phyloP scores from a whole-genome alignment of 1,139 yeast species.

The Komagataea norvegica region DNA sequence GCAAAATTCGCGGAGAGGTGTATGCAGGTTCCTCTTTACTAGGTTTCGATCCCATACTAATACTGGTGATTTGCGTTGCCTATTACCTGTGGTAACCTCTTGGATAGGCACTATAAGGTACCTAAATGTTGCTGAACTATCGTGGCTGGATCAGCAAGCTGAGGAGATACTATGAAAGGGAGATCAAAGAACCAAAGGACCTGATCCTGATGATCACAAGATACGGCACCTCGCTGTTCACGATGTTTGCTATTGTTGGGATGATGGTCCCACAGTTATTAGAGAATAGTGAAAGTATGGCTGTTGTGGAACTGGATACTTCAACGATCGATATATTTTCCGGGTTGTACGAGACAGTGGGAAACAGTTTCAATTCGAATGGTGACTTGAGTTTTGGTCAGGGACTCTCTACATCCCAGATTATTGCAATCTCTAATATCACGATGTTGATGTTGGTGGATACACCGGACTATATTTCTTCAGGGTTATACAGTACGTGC shows the following conservation, averaged over 20 bases:
- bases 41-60: too few relatives aligned
- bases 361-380: constrained; percentile 29
- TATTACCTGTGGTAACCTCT: too few relatives aligned
- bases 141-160: background rate
- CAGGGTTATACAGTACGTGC: constrained; percentile 44
- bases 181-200: constrained; percentile 4
- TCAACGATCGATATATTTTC: constrained; percentile 46
- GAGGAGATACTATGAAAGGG: background rate
- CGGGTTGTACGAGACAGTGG: constrained; percentile 47
- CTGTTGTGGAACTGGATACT: constrained; percentile 42
- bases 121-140: too few relatives aligned
- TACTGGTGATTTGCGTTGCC: too few relatives aligned
- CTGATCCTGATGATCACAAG: constrained; percentile 1
- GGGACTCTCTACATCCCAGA: constrained; percentile 49
- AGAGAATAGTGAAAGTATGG: constrained; percentile 26
- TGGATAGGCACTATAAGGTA: background rate
- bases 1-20: too few relatives aligned
- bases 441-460: constrained; percentile 43
- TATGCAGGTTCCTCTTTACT: too few relatives aligned
- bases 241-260: constrained; percentile 26
- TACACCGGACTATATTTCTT: constrained; percentile 47
- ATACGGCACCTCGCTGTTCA: background rate
- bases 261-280: constrained; percentile 32
- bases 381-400: constrained; percentile 32
- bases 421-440: constrained; percentile 42